Evolutionary conservation across 441 rosid species (phyloP), one percentile per base, ranked within the genome.

Genomic region (Erodium trifolium): DNA sequence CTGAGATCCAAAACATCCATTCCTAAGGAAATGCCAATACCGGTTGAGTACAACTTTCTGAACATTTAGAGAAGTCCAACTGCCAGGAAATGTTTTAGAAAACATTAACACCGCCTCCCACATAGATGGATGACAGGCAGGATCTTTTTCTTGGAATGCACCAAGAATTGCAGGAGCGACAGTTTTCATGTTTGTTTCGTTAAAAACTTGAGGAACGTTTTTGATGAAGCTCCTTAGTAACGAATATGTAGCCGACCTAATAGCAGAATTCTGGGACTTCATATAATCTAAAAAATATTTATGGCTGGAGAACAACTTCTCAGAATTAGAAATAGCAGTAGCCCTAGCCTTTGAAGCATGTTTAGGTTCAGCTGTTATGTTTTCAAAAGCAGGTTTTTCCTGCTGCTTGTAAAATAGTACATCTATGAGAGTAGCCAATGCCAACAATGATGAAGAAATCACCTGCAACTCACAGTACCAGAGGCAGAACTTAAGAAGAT

Each of bases 1-100:
- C 78, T 85, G 88, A 73, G 99, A 91, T 57, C 92, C 96, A 79
- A 83, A 94, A 78, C 97, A 94, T 47, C 96, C 96, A 71, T 80
- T 87, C 79, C 78, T 82, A 68, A 93, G 88, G 81, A 93, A 93
- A 82, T 84, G 78, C 92, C 92, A 90, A 51, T 88, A 80, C 49
- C 79, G 84, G 68, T 76, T 86, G 16, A 91, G 75, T 57, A 90
- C 81, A 71, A 78, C 75, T 79, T 89, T 91, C 77, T 91, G 91
- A 78, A 83, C 81, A 75, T 91, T 89, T 72, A 89, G 31, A 64
- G 75, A 67, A 17, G 35, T 77, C 99, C 97, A 93, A 77, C 96
- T 84, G 73, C 85, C 82, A 23, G 99, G 97, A 78, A 87, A 93
- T 68, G 77, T 81, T 75, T 83, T 88, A 19, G 89, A 85, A 81